Percentiles rank a stretch among this genome's conserved stretches.
phyloP scores from a whole-genome alignment of 2,329 filamentous ascomycete genomes.

The Plectosphaerella plurivora region DNA sequence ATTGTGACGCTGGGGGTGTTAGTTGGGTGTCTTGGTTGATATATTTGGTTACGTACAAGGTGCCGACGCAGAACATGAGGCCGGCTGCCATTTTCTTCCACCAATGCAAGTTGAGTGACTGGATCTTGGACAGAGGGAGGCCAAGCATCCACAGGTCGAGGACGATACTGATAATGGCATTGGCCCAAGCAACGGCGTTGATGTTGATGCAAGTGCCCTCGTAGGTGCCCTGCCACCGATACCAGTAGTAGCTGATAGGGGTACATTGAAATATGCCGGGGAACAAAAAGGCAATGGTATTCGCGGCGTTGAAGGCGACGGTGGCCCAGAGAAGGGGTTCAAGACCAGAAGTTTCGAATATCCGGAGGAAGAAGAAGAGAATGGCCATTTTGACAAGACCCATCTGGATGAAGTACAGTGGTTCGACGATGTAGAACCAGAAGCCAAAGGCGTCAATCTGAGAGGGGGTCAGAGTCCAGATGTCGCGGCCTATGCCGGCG shows the following conservation, averaged over 20 bases:
- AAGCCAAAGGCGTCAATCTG: constrained; percentile 18
- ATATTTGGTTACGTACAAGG: constrained; percentile 25
- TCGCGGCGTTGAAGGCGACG: constrained; percentile 22
- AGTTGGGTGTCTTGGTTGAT: too few species aligned
- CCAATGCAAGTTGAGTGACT: constrained; percentile 25
- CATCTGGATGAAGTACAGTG: constrained; percentile 32
- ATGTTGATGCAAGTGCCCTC: constrained; percentile 34
- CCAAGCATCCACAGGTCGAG: constrained; percentile 38
- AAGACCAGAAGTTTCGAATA: constrained; percentile 28
- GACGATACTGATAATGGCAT: constrained; percentile 34
- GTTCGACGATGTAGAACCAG: constrained; percentile 27
- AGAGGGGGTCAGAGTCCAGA: constrained; percentile 23
- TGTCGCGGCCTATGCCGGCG: constrained; percentile 25
- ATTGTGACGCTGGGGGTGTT: constrained; percentile 13
- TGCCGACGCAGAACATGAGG: constrained; percentile 39
- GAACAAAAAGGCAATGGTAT: constrained; percentile 24
- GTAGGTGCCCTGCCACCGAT: constrained; percentile 32
- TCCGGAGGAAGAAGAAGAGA: constrained; percentile 35
- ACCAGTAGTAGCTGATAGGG: constrained; percentile 35
- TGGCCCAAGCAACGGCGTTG: constrained; percentile 33
- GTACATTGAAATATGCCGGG: constrained; percentile 30
- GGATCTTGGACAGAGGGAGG: constrained; percentile 32
- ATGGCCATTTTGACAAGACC: constrained; percentile 34
- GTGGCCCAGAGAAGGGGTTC: constrained; percentile 25
- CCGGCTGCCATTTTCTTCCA: constrained; percentile 37